phyloP scores from a whole-genome alignment of 495 filamentous ascomycete genomes.

The Mycothermus thermophilus region DNA sequence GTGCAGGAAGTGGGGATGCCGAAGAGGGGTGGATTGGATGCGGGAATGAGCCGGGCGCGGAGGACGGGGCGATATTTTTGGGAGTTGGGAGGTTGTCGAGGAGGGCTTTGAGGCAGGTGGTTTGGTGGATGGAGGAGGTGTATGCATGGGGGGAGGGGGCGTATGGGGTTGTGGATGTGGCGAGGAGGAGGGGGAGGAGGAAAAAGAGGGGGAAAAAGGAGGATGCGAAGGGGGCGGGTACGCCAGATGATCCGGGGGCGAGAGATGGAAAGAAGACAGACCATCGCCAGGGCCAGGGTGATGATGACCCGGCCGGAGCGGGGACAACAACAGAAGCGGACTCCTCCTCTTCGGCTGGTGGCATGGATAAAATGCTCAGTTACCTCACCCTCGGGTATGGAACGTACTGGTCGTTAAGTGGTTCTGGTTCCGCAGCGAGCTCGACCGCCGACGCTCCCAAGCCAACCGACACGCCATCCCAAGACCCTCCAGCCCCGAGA shows the following conservation, averaged over 20 bases:
- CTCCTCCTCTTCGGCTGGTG: too few relatives aligned
- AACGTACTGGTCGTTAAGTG: constrained; percentile 37
- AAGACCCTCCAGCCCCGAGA: not conserved
- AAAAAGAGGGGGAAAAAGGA: constrained; percentile 25
- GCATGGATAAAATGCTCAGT: constrained; percentile 31
- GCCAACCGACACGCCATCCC: not conserved
- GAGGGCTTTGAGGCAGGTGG: constrained; percentile 49
- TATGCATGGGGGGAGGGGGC: constrained; percentile 63
- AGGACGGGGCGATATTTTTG: constrained; percentile 75
- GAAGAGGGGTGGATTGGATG: constrained; percentile 49
- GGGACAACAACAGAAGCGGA: not conserved
- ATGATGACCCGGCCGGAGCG: not conserved
- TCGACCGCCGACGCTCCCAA: constrained; percentile 1
- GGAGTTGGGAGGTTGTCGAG: constrained; percentile 56
- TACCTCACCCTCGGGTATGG: constrained; percentile 45
- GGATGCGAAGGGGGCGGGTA: not conserved
- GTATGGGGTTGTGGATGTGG: constrained; percentile 69
- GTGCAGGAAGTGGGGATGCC: not conserved
- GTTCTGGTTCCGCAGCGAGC: constrained; percentile 1
- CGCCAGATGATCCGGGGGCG: not conserved
- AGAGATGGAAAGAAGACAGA: constrained; percentile 1
- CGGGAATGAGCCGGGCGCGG: constrained; percentile 45
- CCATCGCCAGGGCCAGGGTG: too few relatives aligned
- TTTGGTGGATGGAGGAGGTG: constrained; percentile 72
- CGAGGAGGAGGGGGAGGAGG: constrained; percentile 18